Percentiles rank a stretch among this genome's conserved stretches.
Evolutionary conservation across 225 moss, liverwort and hornwort species (phyloP).

Genomic region (Polytrichum formosum): DNA sequence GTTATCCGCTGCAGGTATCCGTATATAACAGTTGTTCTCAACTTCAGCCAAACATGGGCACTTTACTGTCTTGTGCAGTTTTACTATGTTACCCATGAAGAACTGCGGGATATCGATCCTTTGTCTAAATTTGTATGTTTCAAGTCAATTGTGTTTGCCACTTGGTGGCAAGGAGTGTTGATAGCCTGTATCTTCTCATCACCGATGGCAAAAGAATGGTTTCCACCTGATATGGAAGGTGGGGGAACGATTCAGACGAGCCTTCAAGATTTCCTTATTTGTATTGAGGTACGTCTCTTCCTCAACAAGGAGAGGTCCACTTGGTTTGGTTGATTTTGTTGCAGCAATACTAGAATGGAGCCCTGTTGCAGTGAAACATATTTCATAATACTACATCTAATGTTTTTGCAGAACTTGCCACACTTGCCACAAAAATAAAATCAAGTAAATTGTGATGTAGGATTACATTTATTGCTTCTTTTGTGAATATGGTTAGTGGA

Average conservation of each 20-base stretch:
- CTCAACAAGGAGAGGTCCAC: neutral
- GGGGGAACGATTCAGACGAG: conserved; percentile 80
- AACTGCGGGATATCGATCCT: conserved; percentile 73
- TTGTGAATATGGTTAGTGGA: no score
- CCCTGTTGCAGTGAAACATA: no score
- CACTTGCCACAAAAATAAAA: no score
- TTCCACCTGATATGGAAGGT: conserved; percentile 53
- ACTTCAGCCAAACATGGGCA: conserved; percentile 99
- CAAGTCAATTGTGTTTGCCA: conserved; percentile 98
- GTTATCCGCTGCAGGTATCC: conserved; percentile 62
- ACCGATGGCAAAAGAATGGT: conserved; percentile 45
- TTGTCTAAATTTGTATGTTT: conserved; percentile 95
- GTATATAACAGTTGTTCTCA: conserved; percentile 88
- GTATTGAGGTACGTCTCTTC: conserved; percentile 64
- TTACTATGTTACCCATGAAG: conserved; percentile 88
- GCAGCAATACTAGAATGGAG: no score
- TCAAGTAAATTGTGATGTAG: no score
- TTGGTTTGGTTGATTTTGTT: no score
- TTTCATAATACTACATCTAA: no score
- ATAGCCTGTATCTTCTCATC: conserved; percentile 78
- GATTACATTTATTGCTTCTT: no score
- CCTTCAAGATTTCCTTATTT: conserved; percentile 87
- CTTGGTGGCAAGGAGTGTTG: conserved; percentile 99
- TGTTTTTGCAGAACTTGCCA: no score
- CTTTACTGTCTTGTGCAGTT: conserved; percentile 97